Evolutionary conservation across 2,329 filamentous ascomycete genomes (phyloP), one percentile per base, ranked within the genome.

Genomic region (Fusarium odoratissimum): DNA sequence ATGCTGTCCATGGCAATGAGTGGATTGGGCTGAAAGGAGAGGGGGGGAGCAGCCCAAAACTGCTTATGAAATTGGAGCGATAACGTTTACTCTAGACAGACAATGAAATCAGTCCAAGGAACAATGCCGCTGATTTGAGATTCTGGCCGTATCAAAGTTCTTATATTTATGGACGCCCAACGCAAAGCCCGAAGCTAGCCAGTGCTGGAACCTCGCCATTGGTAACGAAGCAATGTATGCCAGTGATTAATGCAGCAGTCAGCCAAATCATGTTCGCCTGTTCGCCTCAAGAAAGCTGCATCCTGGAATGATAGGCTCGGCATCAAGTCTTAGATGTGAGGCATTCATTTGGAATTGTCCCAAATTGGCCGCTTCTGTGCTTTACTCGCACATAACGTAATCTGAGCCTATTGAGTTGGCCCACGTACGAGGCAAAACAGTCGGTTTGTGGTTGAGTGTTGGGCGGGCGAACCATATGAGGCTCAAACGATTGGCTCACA

Each of bases 401-500:
- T 28, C 16, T 14, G 4, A 30, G n/a, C 48, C 55, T 58, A 44
- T 46, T 44, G 38, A 62, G 44, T 37, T 55, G 46, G 37, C 38
- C 51, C 63, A 66, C 48, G 52, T 61, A 42, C 35, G 25, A 73
- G 67, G 69, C 71, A 51, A 44, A 56, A 17, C 31, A 37, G 60
- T 67, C 25, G 64, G 42, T 48, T 62, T 54, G 49, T 23, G 49
- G 44, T 65, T 60, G 58, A 71, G 51, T 64, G 62, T 44, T 51
- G 42, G 45, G 54, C 61, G 33, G 62, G 72, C 72, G 67, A 69
- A 72, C 66, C 64, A 64, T 49, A 52, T 38, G 55, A 52, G 48
- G 61, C 49, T 58, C 38, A 64, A 59, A 74, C 54, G 75, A 71
- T 74, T 75, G 74, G 75, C 52, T 60, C 44, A 44, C 23, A 33